Conservation (phyloP, 2,329 filamentous ascomycete genomes). For the Epichloe aotearoae region DNA sequence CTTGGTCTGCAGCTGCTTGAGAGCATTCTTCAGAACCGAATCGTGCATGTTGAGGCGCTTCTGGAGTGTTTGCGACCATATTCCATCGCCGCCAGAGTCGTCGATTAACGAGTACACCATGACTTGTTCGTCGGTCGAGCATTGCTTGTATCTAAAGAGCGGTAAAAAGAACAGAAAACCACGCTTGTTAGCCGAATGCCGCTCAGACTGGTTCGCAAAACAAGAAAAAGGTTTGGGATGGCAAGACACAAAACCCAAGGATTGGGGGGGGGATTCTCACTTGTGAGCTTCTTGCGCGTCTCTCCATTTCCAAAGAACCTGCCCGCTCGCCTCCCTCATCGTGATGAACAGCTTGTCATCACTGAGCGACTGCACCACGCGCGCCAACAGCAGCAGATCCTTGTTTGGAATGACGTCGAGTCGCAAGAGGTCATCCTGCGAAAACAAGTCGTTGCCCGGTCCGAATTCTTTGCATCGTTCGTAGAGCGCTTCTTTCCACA, state of each 20-base stretch:
- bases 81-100: slow-evolving; percentile 68
- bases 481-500: slow-evolving; percentile 45
- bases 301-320: slow-evolving; percentile 42
- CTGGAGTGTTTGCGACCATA: slow-evolving; percentile 83
- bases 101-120: slow-evolving; percentile 86
- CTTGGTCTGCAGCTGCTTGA: slow-evolving; percentile 74
- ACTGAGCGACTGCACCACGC: slow-evolving; percentile 43
- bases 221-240: too few relatives aligned
- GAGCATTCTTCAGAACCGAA: slow-evolving; percentile 62
- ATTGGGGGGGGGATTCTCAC: slow-evolving; percentile 22
- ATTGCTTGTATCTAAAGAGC: slow-evolving; percentile 38
- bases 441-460: slow-evolving; percentile 36
- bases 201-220: not conserved
- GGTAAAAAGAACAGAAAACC: too few relatives aligned
- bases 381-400: slow-evolving; percentile 40
- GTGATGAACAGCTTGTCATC: slow-evolving; percentile 46
- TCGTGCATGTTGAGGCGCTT: slow-evolving; percentile 71
- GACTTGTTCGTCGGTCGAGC: slow-evolving; percentile 58
- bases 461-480: slow-evolving; percentile 38
- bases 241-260: too few relatives aligned
- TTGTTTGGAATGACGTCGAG: slow-evolving; percentile 44
- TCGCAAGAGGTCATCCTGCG: slow-evolving; percentile 43
- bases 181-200: not conserved
- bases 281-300: slow-evolving; percentile 48
- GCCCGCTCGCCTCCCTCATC: slow-evolving; percentile 26